Conservation (phyloP, 495 filamentous ascomycete genomes). For the Neurospora terricola region DNA sequence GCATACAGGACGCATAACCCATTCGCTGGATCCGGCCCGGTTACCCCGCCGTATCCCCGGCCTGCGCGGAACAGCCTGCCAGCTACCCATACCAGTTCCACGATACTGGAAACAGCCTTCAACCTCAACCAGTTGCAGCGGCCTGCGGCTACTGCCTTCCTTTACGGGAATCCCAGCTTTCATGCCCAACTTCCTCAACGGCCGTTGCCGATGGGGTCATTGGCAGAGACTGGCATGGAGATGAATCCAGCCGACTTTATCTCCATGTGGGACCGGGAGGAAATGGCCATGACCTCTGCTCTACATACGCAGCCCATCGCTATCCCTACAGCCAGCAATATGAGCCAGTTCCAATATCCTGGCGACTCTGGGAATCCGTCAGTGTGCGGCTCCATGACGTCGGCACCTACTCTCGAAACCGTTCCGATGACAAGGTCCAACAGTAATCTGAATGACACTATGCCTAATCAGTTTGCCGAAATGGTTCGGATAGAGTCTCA, state of each 20-base stretch:
- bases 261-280: constrained; percentile 2
- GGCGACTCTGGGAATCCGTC: constrained; percentile 17
- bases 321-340: constrained; percentile 9
- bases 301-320: constrained; percentile 9
- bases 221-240: constrained; percentile 6
- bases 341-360: constrained; percentile 6
- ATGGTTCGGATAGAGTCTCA: constrained; percentile 37
- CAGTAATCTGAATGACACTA: constrained; percentile 31
- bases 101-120: constrained; percentile 5
- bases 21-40: constrained; percentile 1
- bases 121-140: constrained; percentile 9
- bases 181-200: neutral
- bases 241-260: constrained; percentile 18
- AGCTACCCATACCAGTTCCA: neutral
- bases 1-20: neutral
- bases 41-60: constrained; percentile 3
- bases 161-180: constrained; percentile 7
- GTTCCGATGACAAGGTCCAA: constrained; percentile 36
- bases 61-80: constrained; percentile 1
- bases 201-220: neutral
- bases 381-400: constrained; percentile 35
- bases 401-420: constrained; percentile 32
- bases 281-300: constrained; percentile 1
- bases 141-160: constrained; percentile 4
- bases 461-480: constrained; percentile 25